Evolutionary conservation across 2,329 filamentous ascomycete genomes (phyloP).

Genomic region (Fusarium secorum): DNA sequence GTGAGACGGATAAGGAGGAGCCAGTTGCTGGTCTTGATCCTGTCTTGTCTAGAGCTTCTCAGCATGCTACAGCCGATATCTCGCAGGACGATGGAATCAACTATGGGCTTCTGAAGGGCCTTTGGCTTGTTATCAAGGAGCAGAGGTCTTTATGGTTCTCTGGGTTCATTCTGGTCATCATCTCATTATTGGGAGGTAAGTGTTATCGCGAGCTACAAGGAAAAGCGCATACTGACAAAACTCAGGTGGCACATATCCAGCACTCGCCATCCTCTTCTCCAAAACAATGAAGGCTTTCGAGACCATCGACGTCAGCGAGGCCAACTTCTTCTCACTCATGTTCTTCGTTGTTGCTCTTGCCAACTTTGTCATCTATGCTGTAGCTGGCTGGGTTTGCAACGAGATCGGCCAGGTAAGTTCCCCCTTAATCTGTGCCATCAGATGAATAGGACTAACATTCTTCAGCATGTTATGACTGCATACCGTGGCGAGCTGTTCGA

Average conservation of each 20-base stretch:
- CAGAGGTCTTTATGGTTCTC: constrained; percentile 42
- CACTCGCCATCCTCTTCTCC: constrained; percentile 52
- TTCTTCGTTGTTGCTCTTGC: constrained; percentile 62
- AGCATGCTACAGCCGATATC: constrained; percentile 26
- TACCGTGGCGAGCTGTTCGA: constrained; percentile 55
- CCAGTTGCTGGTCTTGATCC: constrained; percentile 41
- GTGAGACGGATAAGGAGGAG: constrained; percentile 50
- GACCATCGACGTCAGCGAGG: constrained; percentile 44
- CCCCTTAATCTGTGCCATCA: background rate
- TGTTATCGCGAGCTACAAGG: background rate
- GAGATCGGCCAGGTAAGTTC: constrained; percentile 46
- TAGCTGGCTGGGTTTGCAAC: constrained; percentile 49
- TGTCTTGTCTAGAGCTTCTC: constrained; percentile 34
- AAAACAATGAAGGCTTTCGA: constrained; percentile 52
- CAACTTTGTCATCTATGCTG: constrained; percentile 54
- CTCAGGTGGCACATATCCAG: constrained; percentile 50
- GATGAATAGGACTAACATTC: background rate
- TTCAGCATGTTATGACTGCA: constrained; percentile 43
- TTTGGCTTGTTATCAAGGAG: constrained; percentile 45
- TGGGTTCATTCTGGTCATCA: constrained; percentile 31
- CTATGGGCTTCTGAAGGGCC: constrained; percentile 43
- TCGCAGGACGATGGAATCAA: constrained; percentile 10
- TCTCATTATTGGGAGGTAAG: constrained; percentile 43
- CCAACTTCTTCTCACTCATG: constrained; percentile 64
- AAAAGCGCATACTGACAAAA: background rate